These are phyloP conservation scores for Magnaporthiopsis rhizophila DNA, from an alignment of 2,329 filamentous ascomycete species.

Conservation along the genomic window DNA sequence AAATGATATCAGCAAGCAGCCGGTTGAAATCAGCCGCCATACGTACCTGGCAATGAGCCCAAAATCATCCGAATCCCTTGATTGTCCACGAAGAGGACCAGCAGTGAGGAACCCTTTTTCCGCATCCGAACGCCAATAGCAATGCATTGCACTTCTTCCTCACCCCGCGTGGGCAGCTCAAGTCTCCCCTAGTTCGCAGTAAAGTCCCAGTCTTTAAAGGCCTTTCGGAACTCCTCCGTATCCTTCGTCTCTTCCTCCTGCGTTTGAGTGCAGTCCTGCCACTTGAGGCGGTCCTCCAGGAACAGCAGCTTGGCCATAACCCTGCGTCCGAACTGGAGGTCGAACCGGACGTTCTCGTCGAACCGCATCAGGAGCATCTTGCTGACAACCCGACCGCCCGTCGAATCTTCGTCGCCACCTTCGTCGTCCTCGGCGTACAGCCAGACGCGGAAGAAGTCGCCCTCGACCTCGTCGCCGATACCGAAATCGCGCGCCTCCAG, in stretches of 20 bases:
- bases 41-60: background rate
- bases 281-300: conserved; percentile 70
- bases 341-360: conserved; percentile 66
- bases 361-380: conserved; percentile 69
- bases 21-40: background rate
- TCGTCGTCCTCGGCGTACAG: conserved; percentile 59
- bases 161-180: background rate
- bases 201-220: conserved; percentile 85
- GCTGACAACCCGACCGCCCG: conserved; percentile 41
- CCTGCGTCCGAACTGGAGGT: conserved; percentile 80
- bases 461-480: conserved; percentile 39
- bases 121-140: background rate
- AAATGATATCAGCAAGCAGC: too few relatives aligned
- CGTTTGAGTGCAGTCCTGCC: conserved; percentile 76
- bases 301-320: conserved; percentile 83
- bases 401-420: conserved; percentile 15
- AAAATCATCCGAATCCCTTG: background rate
- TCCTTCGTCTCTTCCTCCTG: conserved; percentile 72
- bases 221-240: conserved; percentile 68
- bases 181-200: conserved; percentile 27
- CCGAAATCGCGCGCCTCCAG: conserved; percentile 41
- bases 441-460: conserved; percentile 76
- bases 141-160: background rate
- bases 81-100: background rate
- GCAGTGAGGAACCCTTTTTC: background rate